Conservation (phyloP, 2,329 filamentous ascomycete species). For the Colletotrichum incanum region DNA sequence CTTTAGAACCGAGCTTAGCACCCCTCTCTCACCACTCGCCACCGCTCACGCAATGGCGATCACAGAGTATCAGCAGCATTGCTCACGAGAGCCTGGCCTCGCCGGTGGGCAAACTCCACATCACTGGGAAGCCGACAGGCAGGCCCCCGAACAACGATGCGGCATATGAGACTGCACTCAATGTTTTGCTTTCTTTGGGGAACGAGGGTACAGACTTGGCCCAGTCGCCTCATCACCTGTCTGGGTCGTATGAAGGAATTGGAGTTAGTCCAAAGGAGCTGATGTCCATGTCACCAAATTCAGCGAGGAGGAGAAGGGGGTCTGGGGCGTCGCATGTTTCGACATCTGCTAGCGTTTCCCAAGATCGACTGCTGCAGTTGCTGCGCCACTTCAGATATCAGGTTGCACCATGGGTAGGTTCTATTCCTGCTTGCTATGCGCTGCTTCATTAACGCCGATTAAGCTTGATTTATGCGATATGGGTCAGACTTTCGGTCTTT, state of each 20-base stretch:
- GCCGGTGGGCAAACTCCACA: conserved; percentile 17
- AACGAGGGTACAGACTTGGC: conserved; percentile 41
- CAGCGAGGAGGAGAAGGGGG: not conserved
- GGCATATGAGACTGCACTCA: conserved; percentile 53
- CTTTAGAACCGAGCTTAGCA: conserved; percentile 23
- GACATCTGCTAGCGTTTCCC: conserved; percentile 1
- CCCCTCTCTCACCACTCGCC: not conserved
- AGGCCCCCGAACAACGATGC: conserved; percentile 20
- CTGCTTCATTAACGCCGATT: not conserved
- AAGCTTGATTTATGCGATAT: conserved; percentile 62
- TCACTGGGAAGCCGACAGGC: conserved; percentile 1
- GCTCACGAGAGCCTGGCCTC: conserved; percentile 18
- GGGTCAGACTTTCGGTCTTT: conserved; percentile 58
- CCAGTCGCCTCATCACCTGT: conserved; percentile 4
- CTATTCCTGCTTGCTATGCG: accelerated
- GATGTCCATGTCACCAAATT: conserved; percentile 27
- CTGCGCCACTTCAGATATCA: conserved; percentile 62
- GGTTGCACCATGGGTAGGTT: conserved; percentile 61
- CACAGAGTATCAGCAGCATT: conserved; percentile 23
- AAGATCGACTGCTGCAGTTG: conserved; percentile 48
- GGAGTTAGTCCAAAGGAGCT: conserved; percentile 22
- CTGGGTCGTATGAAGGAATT: conserved; percentile 1
- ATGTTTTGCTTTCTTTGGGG: conserved; percentile 54
- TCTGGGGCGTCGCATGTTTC: not conserved
- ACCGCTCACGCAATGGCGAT: conserved; percentile 14